A percentile compares a stretch with the other conserved stretches of the same genome.
Evolutionary conservation across 257 asterid species (phyloP).

Genomic region (Jasminum sambac): DNA sequence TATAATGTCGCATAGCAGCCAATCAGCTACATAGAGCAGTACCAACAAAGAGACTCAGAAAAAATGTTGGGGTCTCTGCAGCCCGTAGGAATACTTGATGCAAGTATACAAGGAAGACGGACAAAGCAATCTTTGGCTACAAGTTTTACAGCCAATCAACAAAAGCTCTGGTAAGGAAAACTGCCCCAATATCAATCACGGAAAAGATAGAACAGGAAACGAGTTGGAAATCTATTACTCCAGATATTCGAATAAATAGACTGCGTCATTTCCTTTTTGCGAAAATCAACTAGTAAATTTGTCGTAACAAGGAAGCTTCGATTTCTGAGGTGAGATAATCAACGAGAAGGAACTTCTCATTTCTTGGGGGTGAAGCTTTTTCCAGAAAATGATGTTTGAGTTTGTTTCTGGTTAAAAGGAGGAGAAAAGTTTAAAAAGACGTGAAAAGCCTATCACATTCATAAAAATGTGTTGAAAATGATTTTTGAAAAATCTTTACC

Average conservation of each 20-base stretch:
- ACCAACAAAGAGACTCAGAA: not conserved
- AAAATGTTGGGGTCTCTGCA: not conserved
- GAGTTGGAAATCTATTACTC: not conserved
- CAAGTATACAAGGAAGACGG: not conserved
- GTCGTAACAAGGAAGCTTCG: not conserved
- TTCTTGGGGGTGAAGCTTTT: too few relatives aligned
- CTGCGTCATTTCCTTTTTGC: not conserved
- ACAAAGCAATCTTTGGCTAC: not conserved
- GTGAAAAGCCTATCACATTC: too few relatives aligned
- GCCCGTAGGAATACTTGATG: not conserved
- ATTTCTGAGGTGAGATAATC: not conserved
- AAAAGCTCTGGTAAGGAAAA: not conserved
- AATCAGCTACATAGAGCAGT: not conserved
- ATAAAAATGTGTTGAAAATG: too few relatives aligned
- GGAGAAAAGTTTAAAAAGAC: too few relatives aligned
- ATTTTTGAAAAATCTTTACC: too few relatives aligned
- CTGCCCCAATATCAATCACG: not conserved
- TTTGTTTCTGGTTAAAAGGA: too few relatives aligned
- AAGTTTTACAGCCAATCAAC: not conserved
- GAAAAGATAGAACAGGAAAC: not conserved
- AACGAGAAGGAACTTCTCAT: not conserved
- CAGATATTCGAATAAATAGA: not conserved
- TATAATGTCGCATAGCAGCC: not conserved
- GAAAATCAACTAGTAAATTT: conserved; percentile 3
- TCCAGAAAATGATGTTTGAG: too few relatives aligned